phyloP scores from a whole-genome alignment of 352 stramenopile genomes.

The Phytophthora nicotianae region DNA sequence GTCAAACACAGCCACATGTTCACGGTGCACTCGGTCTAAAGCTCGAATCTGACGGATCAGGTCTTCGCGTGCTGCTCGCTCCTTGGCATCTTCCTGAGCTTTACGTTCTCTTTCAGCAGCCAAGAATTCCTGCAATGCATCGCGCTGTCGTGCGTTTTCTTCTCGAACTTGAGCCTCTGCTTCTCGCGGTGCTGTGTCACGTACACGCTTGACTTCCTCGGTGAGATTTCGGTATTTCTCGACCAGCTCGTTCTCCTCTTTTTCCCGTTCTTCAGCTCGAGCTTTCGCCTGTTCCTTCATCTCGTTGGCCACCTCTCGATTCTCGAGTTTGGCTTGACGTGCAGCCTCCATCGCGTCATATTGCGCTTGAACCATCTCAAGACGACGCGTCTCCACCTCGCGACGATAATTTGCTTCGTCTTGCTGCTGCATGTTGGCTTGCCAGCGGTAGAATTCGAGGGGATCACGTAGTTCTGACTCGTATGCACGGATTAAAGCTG shows the following conservation, averaged over 20 bases:
- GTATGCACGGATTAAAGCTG: slow-evolving; percentile 84
- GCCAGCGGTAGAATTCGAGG: slow-evolving; percentile 92
- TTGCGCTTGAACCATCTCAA: slow-evolving; percentile 86
- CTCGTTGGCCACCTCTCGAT: slow-evolving; percentile 76
- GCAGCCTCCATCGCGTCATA: slow-evolving; percentile 79
- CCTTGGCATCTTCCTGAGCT: slow-evolving; percentile 58
- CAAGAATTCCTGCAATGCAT: slow-evolving; percentile 71
- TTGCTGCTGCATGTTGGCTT: slow-evolving; percentile 82
- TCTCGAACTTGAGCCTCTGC: slow-evolving; percentile 66
- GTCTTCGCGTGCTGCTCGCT: slow-evolving; percentile 79
- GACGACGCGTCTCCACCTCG: slow-evolving; percentile 77
- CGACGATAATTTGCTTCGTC: slow-evolving; percentile 72
- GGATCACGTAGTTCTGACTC: slow-evolving; percentile 91
- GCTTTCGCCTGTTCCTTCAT: slow-evolving; percentile 79
- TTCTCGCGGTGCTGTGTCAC: slow-evolving; percentile 81
- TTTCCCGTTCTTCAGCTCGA: slow-evolving; percentile 66
- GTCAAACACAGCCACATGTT: slow-evolving; percentile 90
- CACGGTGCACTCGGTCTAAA: slow-evolving; percentile 76
- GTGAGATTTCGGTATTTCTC: slow-evolving; percentile 63
- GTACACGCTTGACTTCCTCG: slow-evolving; percentile 71
- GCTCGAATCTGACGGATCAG: slow-evolving; percentile 88
- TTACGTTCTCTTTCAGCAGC: slow-evolving; percentile 67
- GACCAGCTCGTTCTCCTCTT: slow-evolving; percentile 60
- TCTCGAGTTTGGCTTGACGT: slow-evolving; percentile 71
- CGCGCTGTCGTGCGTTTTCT: slow-evolving; percentile 64